phyloP scores from a whole-genome alignment of 768 basidiomycete genomes.

The Paxillus involutus region DNA sequence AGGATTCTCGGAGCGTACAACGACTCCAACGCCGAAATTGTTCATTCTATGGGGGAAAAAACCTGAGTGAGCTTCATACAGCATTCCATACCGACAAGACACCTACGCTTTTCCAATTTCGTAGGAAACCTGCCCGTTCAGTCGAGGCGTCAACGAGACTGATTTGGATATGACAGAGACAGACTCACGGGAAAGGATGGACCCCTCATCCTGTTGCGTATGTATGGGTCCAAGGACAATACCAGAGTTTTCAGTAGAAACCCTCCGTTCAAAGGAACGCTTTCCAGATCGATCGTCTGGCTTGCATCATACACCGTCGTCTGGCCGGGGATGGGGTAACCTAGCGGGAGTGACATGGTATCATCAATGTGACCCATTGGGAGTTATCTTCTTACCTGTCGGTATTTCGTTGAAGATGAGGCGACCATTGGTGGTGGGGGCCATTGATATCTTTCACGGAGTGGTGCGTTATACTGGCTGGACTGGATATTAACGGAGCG shows the following conservation, averaged over 20 bases:
- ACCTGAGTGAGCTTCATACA: conserved; percentile 26
- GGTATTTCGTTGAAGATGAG: conserved; percentile 39
- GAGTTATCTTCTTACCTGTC: neutral
- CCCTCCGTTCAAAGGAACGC: conserved; percentile 42
- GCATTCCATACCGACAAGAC: neutral
- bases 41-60: conserved; percentile 5
- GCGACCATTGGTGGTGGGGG: conserved; percentile 31
- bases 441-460: conserved; percentile 1
- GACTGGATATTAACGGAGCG: neutral
- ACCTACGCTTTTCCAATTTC: conserved; percentile 18
- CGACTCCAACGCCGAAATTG: conserved; percentile 9
- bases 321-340: conserved; percentile 42
- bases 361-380: no score
- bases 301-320: conserved; percentile 45
- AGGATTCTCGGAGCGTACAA: conserved; percentile 46
- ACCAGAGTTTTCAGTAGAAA: conserved; percentile 51
- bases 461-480: neutral
- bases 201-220: conserved; percentile 40
- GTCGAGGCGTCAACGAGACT: neutral
- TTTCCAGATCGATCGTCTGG: conserved; percentile 51
- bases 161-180: neutral
- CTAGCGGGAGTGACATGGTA: conserved; percentile 8
- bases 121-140: neutral
- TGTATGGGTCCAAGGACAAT: conserved; percentile 47
- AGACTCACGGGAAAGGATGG: neutral